Evolutionary conservation across 1,139 yeast species (phyloP), one percentile per base, ranked within the genome.

Genomic region (Kluyveromyces marxianus): DNA sequence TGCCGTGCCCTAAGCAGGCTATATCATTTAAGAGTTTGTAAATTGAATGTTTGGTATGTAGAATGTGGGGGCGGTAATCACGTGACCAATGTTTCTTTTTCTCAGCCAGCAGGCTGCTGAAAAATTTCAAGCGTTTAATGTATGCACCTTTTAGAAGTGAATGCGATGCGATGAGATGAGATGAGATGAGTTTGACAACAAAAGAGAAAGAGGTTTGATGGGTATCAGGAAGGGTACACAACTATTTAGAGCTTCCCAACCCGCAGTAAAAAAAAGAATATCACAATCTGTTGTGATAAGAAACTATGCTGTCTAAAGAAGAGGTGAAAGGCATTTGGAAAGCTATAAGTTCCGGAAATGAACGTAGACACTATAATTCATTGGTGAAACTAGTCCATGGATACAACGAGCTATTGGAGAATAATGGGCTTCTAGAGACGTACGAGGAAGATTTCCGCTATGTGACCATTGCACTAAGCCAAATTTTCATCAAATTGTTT

Each of bases 401-500:
- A 14, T 44, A 55, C 35, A 52, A 56, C 35, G 51, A 45, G 7
- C 45, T 58, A 2, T 32, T 39, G 21, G 21, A 36, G 39, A 7
- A 25, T 7, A 35, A 36, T 2, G 49, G 21, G 6, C 10, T 37
- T 25, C 26, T 50, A 3, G 41, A 43, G 3, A 47, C 46, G 4
- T 36, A 33, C 3, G 50, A 50, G 39, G 43, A 45, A n/a, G 54
- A 45, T 26, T 39, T 54, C 34, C 74, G 92, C 58, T 68, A 73
- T 32, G 58, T 83, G 35, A 69, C 82, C 0, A 60, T 80, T 24
- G 69, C 76, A 1, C 58, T 86, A 28, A 75, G 69, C 57, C 76
- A 77, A 52, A 62, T 78, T 4, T 88, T 86, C 63, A 78, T 77
- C 49, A 69, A 71, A 45, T 63, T 87, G 39, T 70, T 81, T 47